phyloP scores from a whole-genome alignment of 2,329 filamentous ascomycete species.

The Stromatinia cepivora region DNA sequence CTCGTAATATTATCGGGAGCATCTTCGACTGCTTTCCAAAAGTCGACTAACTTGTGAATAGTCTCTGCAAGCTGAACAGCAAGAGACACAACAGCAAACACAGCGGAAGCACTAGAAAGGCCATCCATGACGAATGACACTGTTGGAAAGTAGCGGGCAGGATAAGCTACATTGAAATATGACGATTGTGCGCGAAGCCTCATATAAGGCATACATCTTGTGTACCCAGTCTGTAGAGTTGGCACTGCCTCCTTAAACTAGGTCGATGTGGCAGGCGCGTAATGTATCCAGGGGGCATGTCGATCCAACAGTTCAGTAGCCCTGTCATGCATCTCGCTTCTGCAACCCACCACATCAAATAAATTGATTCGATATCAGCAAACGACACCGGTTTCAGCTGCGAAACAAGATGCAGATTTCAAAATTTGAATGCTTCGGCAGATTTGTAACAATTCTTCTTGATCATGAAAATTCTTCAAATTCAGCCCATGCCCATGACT shows the following conservation, averaged over 20 bases:
- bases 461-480: neutral
- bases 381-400: neutral
- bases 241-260: slow-evolving; percentile 8
- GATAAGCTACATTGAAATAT: neutral
- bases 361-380: slow-evolving; percentile 6
- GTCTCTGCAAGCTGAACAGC: slow-evolving; percentile 11
- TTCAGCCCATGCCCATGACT: neutral
- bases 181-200: slow-evolving; percentile 3
- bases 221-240: neutral
- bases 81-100: neutral
- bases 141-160: neutral
- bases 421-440: neutral
- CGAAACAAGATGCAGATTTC: neutral
- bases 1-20: slow-evolving; percentile 1
- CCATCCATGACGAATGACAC: slow-evolving; percentile 6
- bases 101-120: slow-evolving; percentile 1
- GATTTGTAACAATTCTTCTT: neutral
- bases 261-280: neutral
- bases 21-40: slow-evolving; percentile 19
- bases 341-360: slow-evolving; percentile 1
- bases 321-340: slow-evolving; percentile 4
- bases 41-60: slow-evolving; percentile 4
- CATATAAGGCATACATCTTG: neutral
- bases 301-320: neutral
- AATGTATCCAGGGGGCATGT: slow-evolving; percentile 3